A percentile compares a stretch with the other conserved stretches of the same genome.
phyloP scores from a whole-genome alignment of 148 eudicot species.

The Polygonum maritimum region DNA sequence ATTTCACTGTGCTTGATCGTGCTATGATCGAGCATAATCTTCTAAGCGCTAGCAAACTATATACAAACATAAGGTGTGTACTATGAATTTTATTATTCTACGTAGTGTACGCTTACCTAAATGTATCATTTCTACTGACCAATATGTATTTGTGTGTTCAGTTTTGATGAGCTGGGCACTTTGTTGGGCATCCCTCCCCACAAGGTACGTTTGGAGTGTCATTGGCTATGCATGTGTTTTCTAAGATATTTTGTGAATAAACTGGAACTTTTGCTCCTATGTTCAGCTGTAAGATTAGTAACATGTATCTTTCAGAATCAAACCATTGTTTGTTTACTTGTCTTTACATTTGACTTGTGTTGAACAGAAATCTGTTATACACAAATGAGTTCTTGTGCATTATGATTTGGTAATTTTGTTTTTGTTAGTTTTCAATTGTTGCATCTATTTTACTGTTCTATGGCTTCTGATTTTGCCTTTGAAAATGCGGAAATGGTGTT shows the following conservation, averaged over 20 bases:
- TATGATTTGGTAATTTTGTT: neutral
- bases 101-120: neutral
- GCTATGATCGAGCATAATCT: conserved; percentile 99
- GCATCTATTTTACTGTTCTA: neutral
- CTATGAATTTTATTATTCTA: neutral
- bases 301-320: neutral
- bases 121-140: neutral
- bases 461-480: neutral
- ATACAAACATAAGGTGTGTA: conserved; percentile 77
- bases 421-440: neutral
- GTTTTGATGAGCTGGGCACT: conserved; percentile 95
- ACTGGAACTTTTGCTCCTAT: neutral
- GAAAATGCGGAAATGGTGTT: neutral
- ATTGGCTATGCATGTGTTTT: neutral
- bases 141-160: conserved; percentile 15
- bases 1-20: conserved; percentile 92
- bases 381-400: neutral
- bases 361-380: neutral
- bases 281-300: neutral
- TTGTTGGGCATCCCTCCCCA: conserved; percentile 86
- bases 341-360: neutral
- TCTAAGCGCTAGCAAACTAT: conserved; percentile 94
- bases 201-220: conserved; percentile 40
- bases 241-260: neutral
- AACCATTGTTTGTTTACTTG: neutral